Evolutionary conservation across 768 basidiomycete genomes (phyloP), one percentile per base, ranked within the genome.

Genomic region (Rhizopogon vesiculosus): DNA sequence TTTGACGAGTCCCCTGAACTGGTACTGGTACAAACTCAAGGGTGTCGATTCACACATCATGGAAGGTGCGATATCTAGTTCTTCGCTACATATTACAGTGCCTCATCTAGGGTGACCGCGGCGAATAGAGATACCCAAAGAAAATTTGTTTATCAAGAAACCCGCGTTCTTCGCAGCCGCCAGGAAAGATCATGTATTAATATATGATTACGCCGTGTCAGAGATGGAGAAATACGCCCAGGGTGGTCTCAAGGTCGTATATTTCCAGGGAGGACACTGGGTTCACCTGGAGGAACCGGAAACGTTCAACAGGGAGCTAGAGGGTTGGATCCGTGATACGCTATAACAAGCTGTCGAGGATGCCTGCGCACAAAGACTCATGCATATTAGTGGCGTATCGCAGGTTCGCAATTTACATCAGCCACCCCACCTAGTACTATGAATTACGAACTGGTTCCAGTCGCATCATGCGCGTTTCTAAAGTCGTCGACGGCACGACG

Each of bases 221-320:
- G 51, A 51, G 31, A 67, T 72, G 10, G 54, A 66, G 54, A 59
- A 67, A 53, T 64, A 66, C 55, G 66, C 69, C 7, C 57, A 57
- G 38, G 66, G 64, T 43, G 61, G 64, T 41, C 53, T 62, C 44
- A 71, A 70, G 9, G 56, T 68, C 7, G 64, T 57, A 51, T 71
- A 70, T 50, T 71, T 73, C 29, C 70, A 75, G 33, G 60, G 66
- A 3, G 72, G 70, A 1, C 77, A 78, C 53, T 79, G 74, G 72
- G 59, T 66, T 8, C 66, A 66, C 3, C 52, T 77, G 58, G 71
- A 72, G 49, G 64, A 60, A 28, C 62, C 71, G 0, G 68, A 71
- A 19, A 63, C 66, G 41, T 59, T 76, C 33, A 78, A 76, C 44
- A 55, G 58, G 6, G 68, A 64, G n/a, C 67, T 77, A 38, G 56